A percentile compares a stretch with the other conserved stretches of the same genome.
Evolutionary conservation across 2,329 filamentous ascomycete species (phyloP).

Genomic region (Xylaria sp.): DNA sequence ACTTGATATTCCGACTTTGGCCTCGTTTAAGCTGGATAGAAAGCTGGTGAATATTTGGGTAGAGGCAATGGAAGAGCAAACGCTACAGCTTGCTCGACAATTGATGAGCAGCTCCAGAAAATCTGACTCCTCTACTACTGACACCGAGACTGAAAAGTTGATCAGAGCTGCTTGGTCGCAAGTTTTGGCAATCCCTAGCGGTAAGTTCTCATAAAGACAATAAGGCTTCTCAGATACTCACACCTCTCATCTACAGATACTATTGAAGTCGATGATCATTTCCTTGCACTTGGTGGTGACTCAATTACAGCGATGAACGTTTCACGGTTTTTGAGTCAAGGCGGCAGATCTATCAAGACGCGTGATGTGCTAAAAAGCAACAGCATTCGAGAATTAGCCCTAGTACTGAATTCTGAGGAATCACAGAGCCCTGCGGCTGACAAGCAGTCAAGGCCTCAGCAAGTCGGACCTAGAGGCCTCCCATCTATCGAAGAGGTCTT

Average conservation of each 20-base stretch:
- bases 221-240: neutral
- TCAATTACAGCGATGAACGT: slow-evolving; percentile 27
- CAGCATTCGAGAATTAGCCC: slow-evolving; percentile 20
- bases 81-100: slow-evolving; percentile 6
- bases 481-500: slow-evolving; percentile 9
- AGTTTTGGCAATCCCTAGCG: slow-evolving; percentile 18
- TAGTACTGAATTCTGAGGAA: slow-evolving; percentile 8
- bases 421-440: neutral
- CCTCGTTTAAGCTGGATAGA: slow-evolving; percentile 23
- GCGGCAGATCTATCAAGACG: slow-evolving; percentile 16
- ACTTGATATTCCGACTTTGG: slow-evolving; percentile 18
- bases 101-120: slow-evolving; percentile 12
- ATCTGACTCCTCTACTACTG: neutral
- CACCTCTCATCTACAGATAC: slow-evolving; percentile 6
- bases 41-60: slow-evolving; percentile 22
- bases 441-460: neutral
- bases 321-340: slow-evolving; percentile 20
- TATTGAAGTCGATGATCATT: slow-evolving; percentile 26
- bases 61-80: slow-evolving; percentile 19
- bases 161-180: slow-evolving; percentile 26
- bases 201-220: slow-evolving; percentile 6
- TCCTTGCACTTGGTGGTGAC: slow-evolving; percentile 22
- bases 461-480: neutral
- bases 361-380: slow-evolving; percentile 23
- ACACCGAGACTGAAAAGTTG: slow-evolving; percentile 20